Base-by-base conservation (phyloP, 75 land plant species). In the Chamaecyparis obtusa region DNA sequence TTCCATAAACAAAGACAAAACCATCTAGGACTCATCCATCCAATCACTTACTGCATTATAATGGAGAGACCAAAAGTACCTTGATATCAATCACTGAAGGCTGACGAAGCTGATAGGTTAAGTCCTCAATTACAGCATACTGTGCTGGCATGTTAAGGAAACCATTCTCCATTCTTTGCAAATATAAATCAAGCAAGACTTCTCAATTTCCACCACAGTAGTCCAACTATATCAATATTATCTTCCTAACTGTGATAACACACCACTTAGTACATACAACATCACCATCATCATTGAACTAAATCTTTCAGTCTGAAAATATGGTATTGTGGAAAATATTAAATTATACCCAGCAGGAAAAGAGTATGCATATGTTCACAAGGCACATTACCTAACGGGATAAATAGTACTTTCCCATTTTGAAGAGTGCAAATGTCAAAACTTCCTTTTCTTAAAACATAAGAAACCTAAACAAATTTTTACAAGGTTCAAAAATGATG, bases 61-160 rank as follows among this genome's bases (percentile, higher is more conserved):
- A 86, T 80, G 83, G 19, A 36, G 41, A 44, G n/a, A n/a, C 39
- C 16, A 69, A 14, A 86, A 69, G 44, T 86, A 30, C 76, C 48
- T 81, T 39, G 36, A 84, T 84, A 55, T 84, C 85, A 54, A 55
- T 84, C 37, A 84, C 56, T 55, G 85, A 84, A 9, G 85, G 93
- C 35, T 86, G 90, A 11, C 80, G 85, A 77, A 91, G 88, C 6
- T 85, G 51, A 43, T 87, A 81, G 7, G 92, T 92, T 43, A 89
- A 78, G 72, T 92, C 93, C 90, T 92, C 93, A 86, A 92, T 78
- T 35, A 91, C 90, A 37, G 86, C 88, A 89, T 91, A 84, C 44
- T 82, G 92, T 88, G 15, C 56, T 48, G 83, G 51, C 19, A 56
- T 51, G 92, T 91, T 81, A 91, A 91, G 92, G 55, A 86, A 36